Evolutionary conservation across 192 early-diverging fungal species (phyloP).

Genomic region (Coemansia sp.): DNA sequence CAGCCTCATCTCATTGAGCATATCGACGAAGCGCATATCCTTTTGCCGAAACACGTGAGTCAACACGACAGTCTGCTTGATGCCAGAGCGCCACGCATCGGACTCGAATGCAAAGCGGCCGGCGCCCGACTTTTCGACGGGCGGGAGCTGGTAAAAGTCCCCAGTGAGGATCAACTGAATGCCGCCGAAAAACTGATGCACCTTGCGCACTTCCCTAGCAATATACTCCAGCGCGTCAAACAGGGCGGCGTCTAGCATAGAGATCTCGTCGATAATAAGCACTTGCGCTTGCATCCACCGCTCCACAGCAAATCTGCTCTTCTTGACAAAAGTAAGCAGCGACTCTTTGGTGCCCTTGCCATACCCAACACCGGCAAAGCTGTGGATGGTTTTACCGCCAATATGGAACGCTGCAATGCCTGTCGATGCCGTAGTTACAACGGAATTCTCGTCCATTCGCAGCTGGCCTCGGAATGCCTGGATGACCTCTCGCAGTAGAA

Average conservation of each 20-base stretch:
- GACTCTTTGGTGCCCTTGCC: constrained; percentile 43
- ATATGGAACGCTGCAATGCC: constrained; percentile 85
- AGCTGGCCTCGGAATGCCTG: constrained; percentile 21
- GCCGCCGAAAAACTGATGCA: constrained; percentile 69
- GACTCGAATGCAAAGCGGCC: constrained; percentile 72
- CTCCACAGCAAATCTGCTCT: constrained; percentile 39
- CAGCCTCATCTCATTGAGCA: constrained; percentile 87
- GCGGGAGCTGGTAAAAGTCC: constrained; percentile 85
- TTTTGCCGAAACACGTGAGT: constrained; percentile 85
- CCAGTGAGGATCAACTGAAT: constrained; percentile 78
- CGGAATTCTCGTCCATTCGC: background rate
- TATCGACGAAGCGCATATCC: constrained; percentile 76
- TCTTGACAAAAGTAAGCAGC: constrained; percentile 40
- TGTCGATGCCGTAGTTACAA: constrained; percentile 74
- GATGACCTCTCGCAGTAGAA: constrained; percentile 53
- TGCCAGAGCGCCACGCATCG: constrained; percentile 58
- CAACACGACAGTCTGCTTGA: constrained; percentile 67
- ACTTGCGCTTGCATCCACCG: constrained; percentile 69
- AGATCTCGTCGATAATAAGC: constrained; percentile 79
- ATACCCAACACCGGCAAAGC: constrained; percentile 70
- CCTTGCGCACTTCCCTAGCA: constrained; percentile 60
- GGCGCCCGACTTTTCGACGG: constrained; percentile 59
- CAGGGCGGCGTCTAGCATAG: constrained; percentile 75
- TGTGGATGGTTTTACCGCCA: constrained; percentile 74
- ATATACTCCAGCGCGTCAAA: constrained; percentile 76